Conservation (phyloP, 768 basidiomycete genomes). For the Heimioporus sp. region DNA sequence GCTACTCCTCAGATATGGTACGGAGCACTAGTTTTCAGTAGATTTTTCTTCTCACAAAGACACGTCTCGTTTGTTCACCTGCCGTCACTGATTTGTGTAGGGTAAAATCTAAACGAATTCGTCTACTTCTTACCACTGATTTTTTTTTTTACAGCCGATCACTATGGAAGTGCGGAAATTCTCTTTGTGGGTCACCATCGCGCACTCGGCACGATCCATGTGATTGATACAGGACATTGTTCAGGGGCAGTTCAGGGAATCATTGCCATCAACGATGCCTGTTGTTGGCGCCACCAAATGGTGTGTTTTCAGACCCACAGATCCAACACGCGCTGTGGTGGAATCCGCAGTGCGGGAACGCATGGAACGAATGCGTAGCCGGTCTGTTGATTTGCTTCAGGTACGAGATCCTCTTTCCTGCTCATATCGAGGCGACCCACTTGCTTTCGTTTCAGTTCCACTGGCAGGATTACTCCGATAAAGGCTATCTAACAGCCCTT, state of each 20-base stretch:
- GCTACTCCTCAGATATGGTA: conserved; percentile 52
- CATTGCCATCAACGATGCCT: conserved; percentile 37
- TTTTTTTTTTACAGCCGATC: conserved; percentile 57
- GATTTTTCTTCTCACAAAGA: conserved; percentile 16
- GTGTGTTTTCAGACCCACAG: conserved; percentile 67
- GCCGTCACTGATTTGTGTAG: conserved; percentile 13
- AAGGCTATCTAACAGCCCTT: conserved; percentile 46
- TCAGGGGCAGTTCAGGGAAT: conserved; percentile 68
- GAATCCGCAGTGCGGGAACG: conserved; percentile 67
- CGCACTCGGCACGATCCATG: not conserved
- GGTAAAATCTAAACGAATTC: conserved; percentile 19
- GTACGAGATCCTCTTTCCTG: conserved; percentile 32
- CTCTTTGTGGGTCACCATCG: conserved; percentile 57
- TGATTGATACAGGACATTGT: not conserved
- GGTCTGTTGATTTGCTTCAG: conserved; percentile 69
- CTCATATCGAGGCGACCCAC: not conserved
- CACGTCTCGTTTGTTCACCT: not conserved
- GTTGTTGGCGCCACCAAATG: conserved; percentile 82
- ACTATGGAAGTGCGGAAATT: conserved; percentile 82
- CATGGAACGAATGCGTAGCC: conserved; percentile 61
- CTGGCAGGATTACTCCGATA: conserved; percentile 68
- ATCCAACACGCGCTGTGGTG: conserved; percentile 53
- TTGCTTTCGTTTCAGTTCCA: conserved; percentile 53
- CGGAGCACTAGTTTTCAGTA: conserved; percentile 20
- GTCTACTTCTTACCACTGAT: conserved; percentile 8